Base-by-base conservation (phyloP, 495 filamentous ascomycete genomes). In the Xylaria curta region DNA sequence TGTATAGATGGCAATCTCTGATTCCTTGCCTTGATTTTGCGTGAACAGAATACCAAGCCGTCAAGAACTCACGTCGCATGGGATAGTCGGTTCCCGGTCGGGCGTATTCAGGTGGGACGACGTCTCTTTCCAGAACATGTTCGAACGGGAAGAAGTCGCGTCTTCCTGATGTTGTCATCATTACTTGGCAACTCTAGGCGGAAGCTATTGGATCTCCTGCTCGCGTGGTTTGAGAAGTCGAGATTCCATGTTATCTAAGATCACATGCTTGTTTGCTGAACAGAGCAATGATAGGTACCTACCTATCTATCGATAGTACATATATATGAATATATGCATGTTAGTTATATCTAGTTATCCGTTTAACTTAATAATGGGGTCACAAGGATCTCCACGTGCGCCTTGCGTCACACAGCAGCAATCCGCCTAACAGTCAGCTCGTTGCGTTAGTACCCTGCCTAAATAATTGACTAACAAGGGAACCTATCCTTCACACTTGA, bases 361-460 rank as follows among this genome's bases (percentile, higher is more conserved):
- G 6, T 8, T 6, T 8, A 51, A 24, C 9, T 51, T 2, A n/a
- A 51, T 51, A 51, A 51, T 10, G 7, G 47, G 47, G n/a, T n/a
- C 0, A 24, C 47, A 51, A 24, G n/a, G 47, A 47, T 47, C 44
- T n/a, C 17, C 17, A 47, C 13, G 44, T 17, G n/a, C 19, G 46
- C 17, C 46, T 51, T 24, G 47, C 47, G 21, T 51, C 47, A 24
- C 47, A 21, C 38, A 42, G 38, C 38, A 42, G n/a, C 47, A 24
- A 24, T n/a, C 47, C 47, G 47, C 47, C 47, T 51, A 51, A 51
- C 47, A 51, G n/a, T 51, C 19, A 51, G 47, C 47, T n/a, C n/a
- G 28, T 58, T 17, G 26, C 15, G 51, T 28, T 9, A n/a, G 28
- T 15, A 15, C 24, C 24, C 26, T 28, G 3, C 10, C 24, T 15